phyloP scores from a whole-genome alignment of 768 basidiomycete genomes.

The Panus rudis region DNA sequence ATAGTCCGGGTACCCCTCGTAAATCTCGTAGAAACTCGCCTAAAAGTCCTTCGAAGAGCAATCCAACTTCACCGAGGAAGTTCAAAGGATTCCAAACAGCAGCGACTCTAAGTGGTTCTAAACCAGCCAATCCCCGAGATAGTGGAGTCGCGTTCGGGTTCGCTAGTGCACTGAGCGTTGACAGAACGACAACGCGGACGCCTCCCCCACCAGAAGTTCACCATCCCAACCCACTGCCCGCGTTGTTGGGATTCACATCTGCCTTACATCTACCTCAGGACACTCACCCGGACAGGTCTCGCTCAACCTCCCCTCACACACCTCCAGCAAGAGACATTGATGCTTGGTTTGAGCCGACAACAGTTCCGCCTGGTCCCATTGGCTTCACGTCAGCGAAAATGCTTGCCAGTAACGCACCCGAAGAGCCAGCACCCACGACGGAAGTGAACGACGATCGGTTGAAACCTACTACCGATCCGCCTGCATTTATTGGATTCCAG shows the following conservation, averaged over 20 bases:
- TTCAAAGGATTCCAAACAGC: too few relatives aligned
- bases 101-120: too few relatives aligned
- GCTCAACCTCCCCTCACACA: slow-evolving; percentile 3
- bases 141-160: too few relatives aligned
- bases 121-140: too few relatives aligned
- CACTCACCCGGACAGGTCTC: not conserved
- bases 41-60: too few relatives aligned
- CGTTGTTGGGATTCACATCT: slow-evolving; percentile 6
- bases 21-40: too few relatives aligned
- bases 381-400: slow-evolving; percentile 9
- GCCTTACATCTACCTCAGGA: slow-evolving; percentile 5
- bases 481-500: slow-evolving; percentile 7
- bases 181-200: too few relatives aligned
- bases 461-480: not conserved
- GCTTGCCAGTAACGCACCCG: not conserved
- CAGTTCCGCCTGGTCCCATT: not conserved
- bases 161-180: too few relatives aligned
- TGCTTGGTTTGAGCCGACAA: slow-evolving; percentile 4
- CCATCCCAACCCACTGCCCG: too few relatives aligned
- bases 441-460: not conserved
- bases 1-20: too few relatives aligned
- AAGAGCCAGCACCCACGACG: not conserved
- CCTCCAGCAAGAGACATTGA: slow-evolving; percentile 9
- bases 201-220: too few relatives aligned
- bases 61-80: too few relatives aligned